A percentile compares a stretch with the other conserved stretches of the same genome.
Evolutionary conservation across 805 yeast genomes (phyloP).

Genomic region (Barnettozyma sucrosica): DNA sequence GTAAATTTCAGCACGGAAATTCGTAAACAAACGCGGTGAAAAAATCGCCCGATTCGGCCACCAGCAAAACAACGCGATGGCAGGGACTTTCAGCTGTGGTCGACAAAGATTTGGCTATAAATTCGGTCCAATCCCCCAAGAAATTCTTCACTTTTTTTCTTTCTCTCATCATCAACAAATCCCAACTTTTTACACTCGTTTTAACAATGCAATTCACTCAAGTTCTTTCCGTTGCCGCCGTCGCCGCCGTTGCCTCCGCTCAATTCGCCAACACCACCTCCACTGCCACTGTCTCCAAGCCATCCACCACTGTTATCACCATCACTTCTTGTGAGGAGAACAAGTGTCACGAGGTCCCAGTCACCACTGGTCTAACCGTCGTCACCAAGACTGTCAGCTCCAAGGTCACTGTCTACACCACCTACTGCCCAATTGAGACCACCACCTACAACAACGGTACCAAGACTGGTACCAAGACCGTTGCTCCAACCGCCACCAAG

Average conservation of each 20-base stretch:
- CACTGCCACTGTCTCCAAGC: conserved; percentile 1
- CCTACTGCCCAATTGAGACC: conserved; percentile 13
- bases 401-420: conserved; percentile 13
- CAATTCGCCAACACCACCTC: conserved; percentile 16
- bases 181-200: conserved; percentile 27
- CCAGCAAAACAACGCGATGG: neutral
- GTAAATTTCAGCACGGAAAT: neutral
- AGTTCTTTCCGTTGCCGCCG: conserved; percentile 25
- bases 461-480: neutral
- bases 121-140: neutral
- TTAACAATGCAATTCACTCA: conserved; percentile 31
- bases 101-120: neutral
- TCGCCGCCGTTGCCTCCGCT: conserved; percentile 26
- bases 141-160: neutral
- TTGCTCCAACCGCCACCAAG: conserved; percentile 9
- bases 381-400: conserved; percentile 8
- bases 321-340: conserved; percentile 15
- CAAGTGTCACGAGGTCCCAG: conserved; percentile 9
- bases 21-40: neutral
- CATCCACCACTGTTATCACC: conserved; percentile 11
- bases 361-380: conserved; percentile 16
- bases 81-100: neutral
- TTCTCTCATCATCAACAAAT: neutral
- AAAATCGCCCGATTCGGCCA: neutral
- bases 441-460: too few relatives aligned